Conservation (phyloP, 176 grass and related monocot genomes). For the Poa annua region DNA sequence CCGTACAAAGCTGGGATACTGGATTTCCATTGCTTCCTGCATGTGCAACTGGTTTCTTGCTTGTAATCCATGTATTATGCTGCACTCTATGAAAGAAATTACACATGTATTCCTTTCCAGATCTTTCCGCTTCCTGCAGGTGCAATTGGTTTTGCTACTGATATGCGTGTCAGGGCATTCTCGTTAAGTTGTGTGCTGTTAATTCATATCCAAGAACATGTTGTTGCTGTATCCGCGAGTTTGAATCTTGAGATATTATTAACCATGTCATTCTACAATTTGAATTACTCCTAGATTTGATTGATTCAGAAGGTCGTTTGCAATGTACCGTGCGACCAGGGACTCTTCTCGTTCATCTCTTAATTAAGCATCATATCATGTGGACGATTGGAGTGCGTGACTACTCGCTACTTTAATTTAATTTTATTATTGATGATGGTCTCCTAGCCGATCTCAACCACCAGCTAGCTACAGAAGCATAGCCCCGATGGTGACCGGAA, state of each 20-base stretch:
- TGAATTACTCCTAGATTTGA: background rate
- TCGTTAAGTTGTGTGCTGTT: background rate
- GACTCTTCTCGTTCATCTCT: slow-evolving; percentile 22
- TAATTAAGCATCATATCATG: background rate
- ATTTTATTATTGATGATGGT: slow-evolving; percentile 30
- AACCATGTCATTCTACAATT: no score
- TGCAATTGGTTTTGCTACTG: background rate
- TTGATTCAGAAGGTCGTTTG: background rate
- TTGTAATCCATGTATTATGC: no score
- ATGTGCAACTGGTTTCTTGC: no score
- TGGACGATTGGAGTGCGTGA: slow-evolving; percentile 3
- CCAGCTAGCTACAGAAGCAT: slow-evolving; percentile 29
- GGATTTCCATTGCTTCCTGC: background rate
- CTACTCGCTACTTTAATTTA: slow-evolving; percentile 28
- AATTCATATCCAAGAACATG: background rate
- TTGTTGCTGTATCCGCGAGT: background rate
- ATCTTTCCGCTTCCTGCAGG: no score
- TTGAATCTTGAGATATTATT: background rate
- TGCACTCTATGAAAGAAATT: background rate
- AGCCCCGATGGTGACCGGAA: slow-evolving; percentile 22
- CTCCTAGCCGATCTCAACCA: slow-evolving; percentile 27
- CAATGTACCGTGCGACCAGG: slow-evolving; percentile 18
- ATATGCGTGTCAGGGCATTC: background rate
- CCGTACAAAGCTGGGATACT: background rate
- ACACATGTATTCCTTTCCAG: background rate